phyloP scores from a whole-genome alignment of 352 stramenopile genomes.

The Saprolegnia diclina region DNA sequence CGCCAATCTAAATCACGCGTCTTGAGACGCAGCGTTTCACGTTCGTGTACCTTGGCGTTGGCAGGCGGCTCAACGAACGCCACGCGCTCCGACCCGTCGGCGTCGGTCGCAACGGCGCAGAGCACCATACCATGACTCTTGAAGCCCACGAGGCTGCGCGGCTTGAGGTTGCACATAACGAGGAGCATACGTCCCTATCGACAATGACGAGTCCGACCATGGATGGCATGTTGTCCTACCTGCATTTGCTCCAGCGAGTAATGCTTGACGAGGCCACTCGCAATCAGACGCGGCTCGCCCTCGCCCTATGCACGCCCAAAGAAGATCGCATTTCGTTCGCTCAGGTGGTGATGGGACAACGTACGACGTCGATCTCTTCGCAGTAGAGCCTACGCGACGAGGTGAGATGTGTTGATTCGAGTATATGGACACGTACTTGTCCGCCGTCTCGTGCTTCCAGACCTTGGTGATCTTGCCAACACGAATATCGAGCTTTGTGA shows the following conservation, averaged over 20 bases:
- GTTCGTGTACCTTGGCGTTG: conserved; percentile 40
- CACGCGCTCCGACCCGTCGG: conserved; percentile 73
- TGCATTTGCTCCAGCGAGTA: conserved; percentile 87
- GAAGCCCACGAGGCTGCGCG: conserved; percentile 85
- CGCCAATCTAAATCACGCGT: conserved; percentile 37
- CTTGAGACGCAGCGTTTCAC: neutral
- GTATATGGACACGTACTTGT: conserved; percentile 50
- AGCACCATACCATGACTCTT: conserved; percentile 90
- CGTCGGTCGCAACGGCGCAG: conserved; percentile 62
- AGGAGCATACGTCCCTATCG: conserved; percentile 57
- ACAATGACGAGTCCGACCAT: neutral
- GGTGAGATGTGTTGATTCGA: neutral
- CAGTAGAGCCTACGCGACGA: conserved; percentile 67
- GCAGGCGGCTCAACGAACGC: conserved; percentile 79
- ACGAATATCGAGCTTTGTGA: conserved; percentile 90
- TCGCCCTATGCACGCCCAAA: conserved; percentile 40
- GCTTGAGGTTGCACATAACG: conserved; percentile 89
- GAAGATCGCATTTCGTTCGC: neutral
- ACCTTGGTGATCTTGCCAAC: conserved; percentile 89
- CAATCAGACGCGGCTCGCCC: conserved; percentile 78
- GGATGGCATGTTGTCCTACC: neutral
- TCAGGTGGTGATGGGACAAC: neutral
- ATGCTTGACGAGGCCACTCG: conserved; percentile 77
- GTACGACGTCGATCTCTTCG: conserved; percentile 86
- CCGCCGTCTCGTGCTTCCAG: conserved; percentile 87